phyloP scores from a whole-genome alignment of 2,329 filamentous ascomycete genomes.

The Dothidotthia symphoricarpi region DNA sequence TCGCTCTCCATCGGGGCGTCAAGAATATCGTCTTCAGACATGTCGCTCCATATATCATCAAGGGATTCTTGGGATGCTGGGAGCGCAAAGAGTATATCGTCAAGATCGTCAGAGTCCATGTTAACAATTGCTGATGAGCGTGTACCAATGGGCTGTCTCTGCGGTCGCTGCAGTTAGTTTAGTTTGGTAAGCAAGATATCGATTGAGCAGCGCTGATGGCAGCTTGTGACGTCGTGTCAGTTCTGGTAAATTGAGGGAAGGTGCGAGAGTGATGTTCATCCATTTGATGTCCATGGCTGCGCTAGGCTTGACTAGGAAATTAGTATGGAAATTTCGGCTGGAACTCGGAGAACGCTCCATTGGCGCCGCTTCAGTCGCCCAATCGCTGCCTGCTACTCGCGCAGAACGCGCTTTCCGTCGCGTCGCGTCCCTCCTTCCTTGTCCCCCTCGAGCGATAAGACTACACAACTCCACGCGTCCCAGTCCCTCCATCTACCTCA shows the following conservation, averaged over 20 bases:
- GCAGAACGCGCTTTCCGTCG: background rate
- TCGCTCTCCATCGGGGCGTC: constrained; percentile 10
- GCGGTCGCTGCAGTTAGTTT: too few relatives aligned
- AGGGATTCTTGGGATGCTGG: constrained; percentile 16
- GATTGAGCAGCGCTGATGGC: too few relatives aligned
- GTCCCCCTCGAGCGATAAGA: background rate
- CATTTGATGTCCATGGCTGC: too few relatives aligned
- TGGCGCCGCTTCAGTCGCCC: too few relatives aligned
- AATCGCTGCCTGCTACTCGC: too few relatives aligned
- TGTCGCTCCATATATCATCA: constrained; percentile 13
- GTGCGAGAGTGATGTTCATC: too few relatives aligned
- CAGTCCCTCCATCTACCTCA: background rate
- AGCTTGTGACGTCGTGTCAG: too few relatives aligned
- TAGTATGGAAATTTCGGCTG: constrained; percentile 10
- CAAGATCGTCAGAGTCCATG: constrained; percentile 24
- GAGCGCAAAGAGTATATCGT: constrained; percentile 34
- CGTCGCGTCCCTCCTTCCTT: constrained; percentile 3
- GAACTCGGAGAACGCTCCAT: background rate
- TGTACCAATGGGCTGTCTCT: too few relatives aligned
- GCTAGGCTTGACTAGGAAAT: constrained; percentile 14
- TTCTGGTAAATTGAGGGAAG: too few relatives aligned
- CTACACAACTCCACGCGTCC: background rate
- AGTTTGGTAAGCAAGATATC: too few relatives aligned
- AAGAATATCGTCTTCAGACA: constrained; percentile 25
- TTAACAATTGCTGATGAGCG: constrained; percentile 1